A percentile compares a stretch with the other conserved stretches of the same genome.
These are phyloP conservation scores for Heliosperma pusillum DNA, from an alignment of 148 eudicot species.

Conservation along the genomic window DNA sequence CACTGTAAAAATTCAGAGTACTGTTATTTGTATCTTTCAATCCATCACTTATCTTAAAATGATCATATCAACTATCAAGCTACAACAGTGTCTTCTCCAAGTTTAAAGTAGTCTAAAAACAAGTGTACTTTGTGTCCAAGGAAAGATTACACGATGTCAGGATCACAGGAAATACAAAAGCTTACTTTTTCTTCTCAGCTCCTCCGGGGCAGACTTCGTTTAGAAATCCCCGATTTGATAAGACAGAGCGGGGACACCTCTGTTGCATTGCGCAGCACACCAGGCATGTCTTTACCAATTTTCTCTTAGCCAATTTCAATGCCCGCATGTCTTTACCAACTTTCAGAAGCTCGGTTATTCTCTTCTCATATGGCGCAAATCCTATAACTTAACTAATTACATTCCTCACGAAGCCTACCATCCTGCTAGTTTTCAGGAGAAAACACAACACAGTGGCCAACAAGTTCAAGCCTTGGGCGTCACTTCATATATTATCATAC, in stretches of 20 bases:
- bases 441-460: background rate
- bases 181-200: conserved; percentile 46
- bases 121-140: background rate
- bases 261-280: no score
- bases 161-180: background rate
- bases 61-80: no score
- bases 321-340: conserved; percentile 73
- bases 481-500: background rate
- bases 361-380: conserved; percentile 68
- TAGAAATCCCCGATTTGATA: no score
- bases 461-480: background rate
- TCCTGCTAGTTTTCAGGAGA: conserved; percentile 12
- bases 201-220: conserved; percentile 68
- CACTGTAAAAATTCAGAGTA: no score
- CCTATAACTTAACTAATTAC: conserved; percentile 51
- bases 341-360: conserved; percentile 62
- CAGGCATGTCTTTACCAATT: no score
- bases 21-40: no score
- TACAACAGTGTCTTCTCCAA: background rate
- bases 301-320: conserved; percentile 56
- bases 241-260: no score
- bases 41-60: no score
- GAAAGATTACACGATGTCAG: background rate
- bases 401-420: background rate
- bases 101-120: background rate